Evolutionary conservation across 495 filamentous ascomycete genomes (phyloP).

Genomic region (Lasiosphaeria miniovina): DNA sequence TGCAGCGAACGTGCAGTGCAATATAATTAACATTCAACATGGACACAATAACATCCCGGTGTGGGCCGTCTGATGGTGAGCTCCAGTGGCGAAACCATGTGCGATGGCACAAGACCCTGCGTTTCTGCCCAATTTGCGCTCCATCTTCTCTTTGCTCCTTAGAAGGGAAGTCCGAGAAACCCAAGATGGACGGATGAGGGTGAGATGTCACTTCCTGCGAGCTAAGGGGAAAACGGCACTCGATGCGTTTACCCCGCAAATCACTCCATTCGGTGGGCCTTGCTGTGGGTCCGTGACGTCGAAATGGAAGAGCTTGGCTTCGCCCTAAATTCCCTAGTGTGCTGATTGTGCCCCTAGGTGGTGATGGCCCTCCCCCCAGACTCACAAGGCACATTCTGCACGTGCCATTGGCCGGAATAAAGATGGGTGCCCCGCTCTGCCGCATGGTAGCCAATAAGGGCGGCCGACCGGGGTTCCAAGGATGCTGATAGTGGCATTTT

Average conservation of each 20-base stretch:
- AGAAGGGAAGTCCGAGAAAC: too few species aligned
- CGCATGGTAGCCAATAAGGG: constrained; percentile 21
- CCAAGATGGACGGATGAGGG: too few species aligned
- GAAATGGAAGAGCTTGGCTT: constrained; percentile 16
- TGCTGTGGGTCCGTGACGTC: constrained; percentile 28
- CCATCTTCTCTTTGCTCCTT: too few species aligned
- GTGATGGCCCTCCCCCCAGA: constrained; percentile 3
- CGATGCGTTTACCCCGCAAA: constrained; percentile 26
- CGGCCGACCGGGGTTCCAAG: constrained; percentile 1
- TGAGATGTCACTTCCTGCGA: background rate
- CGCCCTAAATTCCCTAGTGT: constrained; percentile 18
- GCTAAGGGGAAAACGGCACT: background rate
- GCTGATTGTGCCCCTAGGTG: background rate
- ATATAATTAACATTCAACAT: background rate
- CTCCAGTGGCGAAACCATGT: too few species aligned
- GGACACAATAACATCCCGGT: background rate
- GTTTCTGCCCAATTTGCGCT: too few species aligned
- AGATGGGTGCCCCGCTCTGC: background rate
- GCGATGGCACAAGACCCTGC: too few species aligned
- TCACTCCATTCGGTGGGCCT: constrained; percentile 14
- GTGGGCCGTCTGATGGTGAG: too few species aligned
- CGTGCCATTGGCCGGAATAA: constrained; percentile 18
- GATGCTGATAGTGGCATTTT: constrained; percentile 15
- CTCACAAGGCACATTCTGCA: constrained; percentile 12
- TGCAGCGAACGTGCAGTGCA: background rate